Evolutionary conservation across 2,329 filamentous ascomycete genomes (phyloP), one percentile per base, ranked within the genome.

Genomic region (Esteya vermicola): DNA sequence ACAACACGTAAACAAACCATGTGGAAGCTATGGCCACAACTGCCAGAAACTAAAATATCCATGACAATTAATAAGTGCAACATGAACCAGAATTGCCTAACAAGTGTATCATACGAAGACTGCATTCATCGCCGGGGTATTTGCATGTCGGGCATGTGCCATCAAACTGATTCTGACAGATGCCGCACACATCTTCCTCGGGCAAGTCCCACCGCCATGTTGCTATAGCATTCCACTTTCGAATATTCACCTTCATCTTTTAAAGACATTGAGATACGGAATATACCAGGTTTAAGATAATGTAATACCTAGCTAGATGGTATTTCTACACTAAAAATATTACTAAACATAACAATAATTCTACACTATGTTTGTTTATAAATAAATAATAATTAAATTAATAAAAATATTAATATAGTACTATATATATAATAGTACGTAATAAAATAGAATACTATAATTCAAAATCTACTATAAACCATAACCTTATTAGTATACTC

Each of bases 191-290:
- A 57, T 98, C 89, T 63, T 95, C 89, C 52, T 94, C 86, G 20
- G 89, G 86, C 54, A 96, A 84, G 57, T 96, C 85, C 91, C 91
- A 98, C 48, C 85, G 79, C 91, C 91, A 98, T 41, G 86, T 89
- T 16, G 91, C 91, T 46, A 98, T 85, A 4, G 86, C 83, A 53
- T 91, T 81, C 85, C 89, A 96, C 56, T 85, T 75, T 54, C 81
- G 84, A 62, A 96, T 91, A 36, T 78, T 91, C 65, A 96, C 85
- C 63, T 94, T 96, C 91, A 98, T 98, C 1, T 14, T 38, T 20
- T 18, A 4, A 14, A 31, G 13, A 19, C 10, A 12, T 33, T 32
- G 4, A 16, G n/a, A n/a, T n/a, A 20, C 3, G 18, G 20, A 19
- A 33, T 19, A 33, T 20, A 19, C n/a, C n/a, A n/a, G n/a, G n/a